A percentile compares a stretch with the other conserved stretches of the same genome.
Conservation (phyloP, 2,329 filamentous ascomycete genomes). For the Mariannaea sp. region DNA sequence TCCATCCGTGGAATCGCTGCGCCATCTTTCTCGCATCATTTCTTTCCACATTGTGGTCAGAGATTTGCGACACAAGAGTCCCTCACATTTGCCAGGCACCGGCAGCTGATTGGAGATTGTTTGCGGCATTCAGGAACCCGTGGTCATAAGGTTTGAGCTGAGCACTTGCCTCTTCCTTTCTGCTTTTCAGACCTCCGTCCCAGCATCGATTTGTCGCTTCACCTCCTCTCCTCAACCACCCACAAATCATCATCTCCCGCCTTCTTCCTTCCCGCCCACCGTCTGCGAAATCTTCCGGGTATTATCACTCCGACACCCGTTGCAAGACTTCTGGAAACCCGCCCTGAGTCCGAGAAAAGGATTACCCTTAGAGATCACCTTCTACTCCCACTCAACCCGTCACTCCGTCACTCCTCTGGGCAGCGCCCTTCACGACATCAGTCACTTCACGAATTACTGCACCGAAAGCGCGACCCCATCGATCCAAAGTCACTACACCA, state of each 20-base stretch:
- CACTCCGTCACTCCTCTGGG: constrained; percentile 40
- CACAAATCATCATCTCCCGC: constrained; percentile 42
- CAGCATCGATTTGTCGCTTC: constrained; percentile 45
- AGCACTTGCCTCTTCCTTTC: constrained; percentile 46
- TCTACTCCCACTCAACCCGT: constrained; percentile 39
- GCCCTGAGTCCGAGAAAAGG: constrained; percentile 38
- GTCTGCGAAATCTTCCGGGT: constrained; percentile 38
- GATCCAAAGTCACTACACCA: constrained; percentile 69
- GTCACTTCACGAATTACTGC: constrained; percentile 49
- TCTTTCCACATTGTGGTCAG: constrained; percentile 14
- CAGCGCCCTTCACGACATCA: constrained; percentile 44
- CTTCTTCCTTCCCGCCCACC: constrained; percentile 39
- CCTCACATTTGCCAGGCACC: constrained; percentile 13
- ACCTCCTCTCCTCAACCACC: constrained; percentile 42
- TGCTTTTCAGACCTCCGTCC: constrained; percentile 44
- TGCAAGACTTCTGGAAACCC: constrained; percentile 42
- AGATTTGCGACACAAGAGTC: constrained; percentile 28
- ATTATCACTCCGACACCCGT: constrained; percentile 32
- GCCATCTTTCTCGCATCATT: constrained; percentile 18
- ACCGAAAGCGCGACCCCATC: constrained; percentile 50
- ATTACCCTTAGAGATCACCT: constrained; percentile 36
- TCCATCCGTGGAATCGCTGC: constrained; percentile 24
- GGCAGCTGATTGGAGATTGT: constrained; percentile 25
- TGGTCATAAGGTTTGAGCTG: constrained; percentile 45
- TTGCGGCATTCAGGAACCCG: constrained; percentile 32